Evolutionary conservation across 352 stramenopile species (phyloP).

Genomic region (Globisporangium echinulatum): DNA sequence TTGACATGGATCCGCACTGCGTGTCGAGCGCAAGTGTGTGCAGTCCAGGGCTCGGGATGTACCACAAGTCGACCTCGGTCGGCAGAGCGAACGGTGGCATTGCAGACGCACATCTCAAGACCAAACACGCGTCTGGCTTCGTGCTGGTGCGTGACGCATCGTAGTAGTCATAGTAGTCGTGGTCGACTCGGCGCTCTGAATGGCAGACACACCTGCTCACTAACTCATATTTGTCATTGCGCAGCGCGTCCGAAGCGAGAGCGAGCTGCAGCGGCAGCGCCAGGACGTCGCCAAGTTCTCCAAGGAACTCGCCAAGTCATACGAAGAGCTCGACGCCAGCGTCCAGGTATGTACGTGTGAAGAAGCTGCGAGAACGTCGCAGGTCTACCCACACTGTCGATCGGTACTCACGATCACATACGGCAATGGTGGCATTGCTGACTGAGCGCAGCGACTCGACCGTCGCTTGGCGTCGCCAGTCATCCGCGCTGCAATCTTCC

Average conservation of each 20-base stretch:
- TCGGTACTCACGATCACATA: neutral
- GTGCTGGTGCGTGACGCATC: slow-evolving; percentile 16
- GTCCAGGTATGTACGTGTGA: slow-evolving; percentile 19
- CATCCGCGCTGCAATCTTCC: slow-evolving; percentile 20
- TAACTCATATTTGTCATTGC: too few species aligned
- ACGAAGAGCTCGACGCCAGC: slow-evolving; percentile 29
- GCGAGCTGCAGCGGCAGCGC: slow-evolving; percentile 23
- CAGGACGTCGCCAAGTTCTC: slow-evolving; percentile 26
- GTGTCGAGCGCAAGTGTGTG: slow-evolving; percentile 2
- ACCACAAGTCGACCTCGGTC: slow-evolving; percentile 17
- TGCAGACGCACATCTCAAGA: slow-evolving; percentile 17
- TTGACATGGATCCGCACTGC: neutral
- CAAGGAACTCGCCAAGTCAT: slow-evolving; percentile 50
- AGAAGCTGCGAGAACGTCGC: too few species aligned
- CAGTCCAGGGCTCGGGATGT: slow-evolving; percentile 12
- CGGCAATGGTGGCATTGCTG: neutral
- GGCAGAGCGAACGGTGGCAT: slow-evolving; percentile 12
- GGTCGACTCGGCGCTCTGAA: too few species aligned
- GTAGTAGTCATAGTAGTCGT: too few species aligned
- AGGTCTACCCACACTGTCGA: neutral
- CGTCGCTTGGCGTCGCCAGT: slow-evolving; percentile 25
- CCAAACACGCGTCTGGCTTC: slow-evolving; percentile 29
- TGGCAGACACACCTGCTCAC: too few species aligned
- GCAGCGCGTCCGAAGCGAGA: slow-evolving; percentile 33
- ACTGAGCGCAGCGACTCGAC: slow-evolving; percentile 20